A percentile compares a stretch with the other conserved stretches of the same genome.
Evolutionary conservation across 1,139 yeast genomes (phyloP).

Genomic region (Blastobotrys elegans): DNA sequence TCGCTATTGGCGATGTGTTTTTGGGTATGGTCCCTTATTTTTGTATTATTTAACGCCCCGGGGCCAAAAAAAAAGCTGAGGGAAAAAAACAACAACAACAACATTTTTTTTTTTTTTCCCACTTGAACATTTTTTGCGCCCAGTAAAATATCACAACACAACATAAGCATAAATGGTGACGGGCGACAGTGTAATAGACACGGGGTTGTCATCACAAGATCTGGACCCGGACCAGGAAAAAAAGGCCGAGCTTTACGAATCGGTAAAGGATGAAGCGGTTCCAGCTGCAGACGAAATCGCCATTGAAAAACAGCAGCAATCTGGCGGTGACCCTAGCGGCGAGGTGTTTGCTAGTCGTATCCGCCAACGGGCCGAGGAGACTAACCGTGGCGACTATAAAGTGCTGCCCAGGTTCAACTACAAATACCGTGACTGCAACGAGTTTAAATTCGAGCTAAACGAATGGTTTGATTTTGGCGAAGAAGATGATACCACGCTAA

Average conservation of each 20-base stretch:
- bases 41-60: too few relatives aligned
- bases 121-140: too few relatives aligned
- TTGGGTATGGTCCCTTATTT: too few relatives aligned
- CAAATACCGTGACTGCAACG: constrained; percentile 26
- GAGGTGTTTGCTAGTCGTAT: constrained; percentile 23
- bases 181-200: constrained; percentile 13
- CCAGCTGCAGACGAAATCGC: constrained; percentile 7
- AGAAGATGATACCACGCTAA: constrained; percentile 15
- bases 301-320: background rate
- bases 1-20: too few relatives aligned
- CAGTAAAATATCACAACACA: too few relatives aligned
- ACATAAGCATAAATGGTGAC: constrained; percentile 1
- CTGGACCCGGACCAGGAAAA: background rate
- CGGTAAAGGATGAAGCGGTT: background rate
- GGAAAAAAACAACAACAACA: too few relatives aligned
- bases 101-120: too few relatives aligned
- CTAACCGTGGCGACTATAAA: constrained; percentile 6
- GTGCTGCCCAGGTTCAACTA: constrained; percentile 10
- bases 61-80: too few relatives aligned
- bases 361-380: constrained; percentile 21
- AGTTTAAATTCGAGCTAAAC: constrained; percentile 27
- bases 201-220: constrained; percentile 11
- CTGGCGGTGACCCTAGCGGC: background rate
- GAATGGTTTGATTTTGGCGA: constrained; percentile 36
- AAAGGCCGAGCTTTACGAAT: background rate